Conservation (phyloP, 2,329 filamentous ascomycete genomes). For the Westerdykella aurantiaca region DNA sequence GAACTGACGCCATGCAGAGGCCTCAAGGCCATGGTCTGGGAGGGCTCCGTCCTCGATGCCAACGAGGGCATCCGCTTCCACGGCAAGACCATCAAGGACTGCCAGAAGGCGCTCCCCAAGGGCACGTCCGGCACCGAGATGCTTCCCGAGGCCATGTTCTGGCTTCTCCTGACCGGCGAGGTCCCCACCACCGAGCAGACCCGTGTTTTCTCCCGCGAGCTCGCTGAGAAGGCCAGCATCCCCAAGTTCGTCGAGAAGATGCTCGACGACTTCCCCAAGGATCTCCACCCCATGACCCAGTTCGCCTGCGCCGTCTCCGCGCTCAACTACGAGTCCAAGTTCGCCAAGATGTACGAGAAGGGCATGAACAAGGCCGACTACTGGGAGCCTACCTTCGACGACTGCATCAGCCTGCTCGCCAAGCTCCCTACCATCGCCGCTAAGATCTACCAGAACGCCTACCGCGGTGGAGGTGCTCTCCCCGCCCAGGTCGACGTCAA, state of each 20-base stretch:
- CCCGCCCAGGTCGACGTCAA: slow-evolving; percentile 70
- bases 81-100: slow-evolving; percentile 96
- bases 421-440: slow-evolving; percentile 96
- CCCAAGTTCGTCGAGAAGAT: slow-evolving; percentile 80
- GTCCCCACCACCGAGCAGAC: slow-evolving; percentile 80
- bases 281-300: slow-evolving; percentile 97
- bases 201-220: slow-evolving; percentile 73
- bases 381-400: slow-evolving; percentile 98
- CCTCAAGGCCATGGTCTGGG: slow-evolving; percentile 97
- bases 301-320: slow-evolving; percentile 92
- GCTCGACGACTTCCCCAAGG: slow-evolving; percentile 81
- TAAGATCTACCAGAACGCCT: slow-evolving; percentile 93
- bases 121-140: slow-evolving; percentile 89
- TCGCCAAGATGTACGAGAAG: slow-evolving; percentile 86
- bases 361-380: slow-evolving; percentile 94
- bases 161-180: slow-evolving; percentile 89
- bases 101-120: slow-evolving; percentile 88
- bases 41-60: slow-evolving; percentile 92
- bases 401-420: slow-evolving; percentile 85
- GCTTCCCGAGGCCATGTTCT: slow-evolving; percentile 99
- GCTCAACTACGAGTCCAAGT: slow-evolving; percentile 90
- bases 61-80: slow-evolving; percentile 98
- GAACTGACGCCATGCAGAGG: slow-evolving; percentile 47
- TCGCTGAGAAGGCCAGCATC: slow-evolving; percentile 79
- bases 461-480: slow-evolving; percentile 67